Conservation (phyloP, 257 asterid species). For the Solanum clarkiae region DNA sequence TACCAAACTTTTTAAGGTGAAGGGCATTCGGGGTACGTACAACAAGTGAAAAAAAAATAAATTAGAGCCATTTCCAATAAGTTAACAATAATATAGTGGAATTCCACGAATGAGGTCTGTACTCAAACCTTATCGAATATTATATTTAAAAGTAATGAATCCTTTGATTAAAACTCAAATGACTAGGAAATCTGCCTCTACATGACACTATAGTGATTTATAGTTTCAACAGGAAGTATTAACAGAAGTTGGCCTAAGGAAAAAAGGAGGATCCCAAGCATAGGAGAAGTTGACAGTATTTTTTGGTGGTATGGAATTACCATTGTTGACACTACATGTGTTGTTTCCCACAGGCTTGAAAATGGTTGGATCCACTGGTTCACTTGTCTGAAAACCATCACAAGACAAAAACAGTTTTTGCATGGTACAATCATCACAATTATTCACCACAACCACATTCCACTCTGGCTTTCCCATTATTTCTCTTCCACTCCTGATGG, state of each 20-base stretch:
- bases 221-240: neutral
- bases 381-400: neutral
- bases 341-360: neutral
- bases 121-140: no score
- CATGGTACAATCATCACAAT: conserved; percentile 2
- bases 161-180: neutral
- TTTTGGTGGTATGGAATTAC: neutral
- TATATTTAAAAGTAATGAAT: neutral
- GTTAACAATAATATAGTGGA: no score
- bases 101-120: no score
- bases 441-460: conserved; percentile 7
- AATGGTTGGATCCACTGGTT: neutral
- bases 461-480: conserved; percentile 1
- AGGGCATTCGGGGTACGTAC: neutral
- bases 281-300: neutral
- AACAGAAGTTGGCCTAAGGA: conserved; percentile 2
- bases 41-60: neutral
- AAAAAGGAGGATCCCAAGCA: conserved; percentile 6
- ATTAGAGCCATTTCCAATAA: neutral
- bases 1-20: neutral
- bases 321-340: neutral
- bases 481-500: conserved; percentile 6
- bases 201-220: neutral
- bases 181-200: neutral
- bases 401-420: neutral